These are phyloP conservation scores for Agrocybe pediades DNA, from an alignment of 768 basidiomycete genomes.

Conservation along the genomic window DNA sequence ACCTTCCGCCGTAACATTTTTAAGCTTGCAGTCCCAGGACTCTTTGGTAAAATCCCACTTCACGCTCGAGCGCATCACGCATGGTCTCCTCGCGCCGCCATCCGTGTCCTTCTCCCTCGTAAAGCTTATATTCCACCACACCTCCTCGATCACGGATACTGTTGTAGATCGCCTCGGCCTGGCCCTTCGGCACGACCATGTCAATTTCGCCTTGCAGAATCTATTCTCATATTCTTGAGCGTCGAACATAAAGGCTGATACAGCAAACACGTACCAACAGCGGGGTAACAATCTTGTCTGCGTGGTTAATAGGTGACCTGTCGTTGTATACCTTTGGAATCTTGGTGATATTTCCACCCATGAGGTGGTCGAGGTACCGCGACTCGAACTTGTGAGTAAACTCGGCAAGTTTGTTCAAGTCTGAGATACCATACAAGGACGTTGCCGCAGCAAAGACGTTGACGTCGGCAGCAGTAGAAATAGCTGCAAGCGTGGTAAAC, in stretches of 20 bases:
- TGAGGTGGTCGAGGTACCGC: slow-evolving; percentile 55
- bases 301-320: slow-evolving; percentile 65
- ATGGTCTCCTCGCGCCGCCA: slow-evolving; percentile 60
- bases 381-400: slow-evolving; percentile 78
- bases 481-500: slow-evolving; percentile 58
- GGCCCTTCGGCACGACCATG: slow-evolving; percentile 66
- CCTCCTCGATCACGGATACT: slow-evolving; percentile 52
- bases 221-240: no score
- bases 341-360: slow-evolving; percentile 60
- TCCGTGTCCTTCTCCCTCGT: slow-evolving; percentile 69
- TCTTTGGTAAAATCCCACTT: slow-evolving; percentile 56
- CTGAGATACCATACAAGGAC: slow-evolving; percentile 70
- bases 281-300: slow-evolving; percentile 60
- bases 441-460: slow-evolving; percentile 63
- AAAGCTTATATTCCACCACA: slow-evolving; percentile 57
- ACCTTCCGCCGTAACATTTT: neutral
- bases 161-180: slow-evolving; percentile 60
- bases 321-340: slow-evolving; percentile 59
- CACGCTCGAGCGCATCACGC: slow-evolving; percentile 50
- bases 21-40: slow-evolving; percentile 34
- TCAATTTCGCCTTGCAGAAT: slow-evolving; percentile 71
- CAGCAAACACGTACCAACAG: slow-evolving; percentile 50
- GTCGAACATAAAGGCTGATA: neutral
- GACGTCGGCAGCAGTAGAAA: slow-evolving; percentile 40
- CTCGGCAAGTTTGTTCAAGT: slow-evolving; percentile 54